Conservation (phyloP, 2,329 filamentous ascomycete genomes). For the Bipolaris gigantea region DNA sequence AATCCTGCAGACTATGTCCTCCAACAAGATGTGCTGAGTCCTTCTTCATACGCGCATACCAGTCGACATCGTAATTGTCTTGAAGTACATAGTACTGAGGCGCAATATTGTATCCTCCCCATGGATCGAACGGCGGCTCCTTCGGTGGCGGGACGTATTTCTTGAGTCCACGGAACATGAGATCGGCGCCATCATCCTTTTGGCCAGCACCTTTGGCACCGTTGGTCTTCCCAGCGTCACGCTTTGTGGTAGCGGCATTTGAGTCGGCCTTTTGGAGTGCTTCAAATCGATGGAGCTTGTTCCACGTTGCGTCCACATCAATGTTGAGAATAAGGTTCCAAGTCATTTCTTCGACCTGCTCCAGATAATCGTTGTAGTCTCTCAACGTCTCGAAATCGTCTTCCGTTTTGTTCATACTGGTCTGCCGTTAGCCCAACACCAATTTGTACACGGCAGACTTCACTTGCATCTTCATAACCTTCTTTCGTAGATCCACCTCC, state of each 20-base stretch:
- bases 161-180: constrained; percentile 78
- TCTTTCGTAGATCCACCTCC: constrained; percentile 86
- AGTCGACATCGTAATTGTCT: constrained; percentile 72
- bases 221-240: constrained; percentile 23
- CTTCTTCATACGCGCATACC: constrained; percentile 67
- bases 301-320: constrained; percentile 66
- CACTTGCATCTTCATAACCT: constrained; percentile 65
- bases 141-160: constrained; percentile 61
- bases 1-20: constrained; percentile 82
- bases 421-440: constrained; percentile 5
- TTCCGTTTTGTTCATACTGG: constrained; percentile 82
- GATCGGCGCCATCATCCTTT: constrained; percentile 35
- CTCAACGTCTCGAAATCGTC: constrained; percentile 86
- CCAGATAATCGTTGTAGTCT: constrained; percentile 91
- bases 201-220: constrained; percentile 57
- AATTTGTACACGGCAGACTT: neutral
- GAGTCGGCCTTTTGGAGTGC: constrained; percentile 65
- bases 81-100: constrained; percentile 69
- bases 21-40: constrained; percentile 71
- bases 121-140: constrained; percentile 84
- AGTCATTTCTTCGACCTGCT: constrained; percentile 86
- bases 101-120: constrained; percentile 71
- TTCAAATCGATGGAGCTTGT: constrained; percentile 68
- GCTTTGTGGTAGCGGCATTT: constrained; percentile 50
- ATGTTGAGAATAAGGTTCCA: constrained; percentile 79